Conservation (phyloP, 495 filamentous ascomycete species). For the Tuber calosporum region DNA sequence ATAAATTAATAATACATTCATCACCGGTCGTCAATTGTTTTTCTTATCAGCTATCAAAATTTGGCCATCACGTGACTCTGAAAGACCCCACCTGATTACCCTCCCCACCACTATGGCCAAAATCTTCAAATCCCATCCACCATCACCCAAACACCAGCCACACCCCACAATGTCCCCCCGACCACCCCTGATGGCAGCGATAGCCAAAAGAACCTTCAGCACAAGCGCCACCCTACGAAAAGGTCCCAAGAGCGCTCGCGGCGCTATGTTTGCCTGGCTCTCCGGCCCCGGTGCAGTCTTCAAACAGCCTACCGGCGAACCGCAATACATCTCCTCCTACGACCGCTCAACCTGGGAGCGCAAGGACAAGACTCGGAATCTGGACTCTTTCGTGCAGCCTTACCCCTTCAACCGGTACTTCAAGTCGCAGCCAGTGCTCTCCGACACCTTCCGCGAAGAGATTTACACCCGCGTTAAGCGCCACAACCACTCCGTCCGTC, state of each 20-base stretch:
- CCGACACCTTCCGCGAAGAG: conserved; percentile 63
- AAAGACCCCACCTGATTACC: not conserved
- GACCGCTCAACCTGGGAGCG: conserved; percentile 42
- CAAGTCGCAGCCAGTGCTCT: conserved; percentile 64
- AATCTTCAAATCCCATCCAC: not conserved
- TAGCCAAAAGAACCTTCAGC: not conserved
- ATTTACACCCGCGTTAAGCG: conserved; percentile 63
- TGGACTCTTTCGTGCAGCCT: conserved; percentile 43
- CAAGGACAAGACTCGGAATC: conserved; percentile 13
- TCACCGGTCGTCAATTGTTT: not conserved
- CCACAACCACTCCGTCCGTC: conserved; percentile 61
- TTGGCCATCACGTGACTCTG: not conserved
- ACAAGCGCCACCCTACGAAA: not conserved
- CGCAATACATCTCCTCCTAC: conserved; percentile 59
- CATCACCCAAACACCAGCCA: not conserved
- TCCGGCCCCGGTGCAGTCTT: conserved; percentile 52
- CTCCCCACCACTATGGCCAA: not conserved
- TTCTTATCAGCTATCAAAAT: not conserved
- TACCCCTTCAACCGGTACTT: conserved; percentile 75
- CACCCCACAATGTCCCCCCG: not conserved
- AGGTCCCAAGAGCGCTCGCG: conserved; percentile 41
- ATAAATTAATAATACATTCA: not conserved
- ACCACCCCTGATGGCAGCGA: not conserved
- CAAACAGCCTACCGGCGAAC: conserved; percentile 53
- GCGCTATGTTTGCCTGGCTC: conserved; percentile 62